Percentiles rank a stretch among this genome's conserved stretches.
Evolutionary conservation across 1,139 yeast genomes (phyloP).

Genomic region (Geotrichum phurueaensis): DNA sequence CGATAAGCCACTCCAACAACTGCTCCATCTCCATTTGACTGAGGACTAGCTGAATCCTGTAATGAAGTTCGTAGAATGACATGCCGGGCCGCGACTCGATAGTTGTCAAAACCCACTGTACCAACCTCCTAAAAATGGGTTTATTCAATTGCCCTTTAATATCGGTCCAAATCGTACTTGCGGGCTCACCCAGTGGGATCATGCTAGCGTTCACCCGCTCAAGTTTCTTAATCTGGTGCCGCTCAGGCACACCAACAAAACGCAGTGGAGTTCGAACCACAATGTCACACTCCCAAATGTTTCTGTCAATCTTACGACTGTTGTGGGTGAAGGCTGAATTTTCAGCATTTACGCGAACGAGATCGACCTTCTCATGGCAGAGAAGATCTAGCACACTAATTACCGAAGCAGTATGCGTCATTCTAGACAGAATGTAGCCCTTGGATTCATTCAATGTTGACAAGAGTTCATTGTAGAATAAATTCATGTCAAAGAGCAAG

Average conservation of each 20-base stretch:
- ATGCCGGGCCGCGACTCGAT: conserved; percentile 54
- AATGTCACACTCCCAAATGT: conserved; percentile 59
- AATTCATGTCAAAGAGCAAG: conserved; percentile 44
- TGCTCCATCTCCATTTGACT: conserved; percentile 46
- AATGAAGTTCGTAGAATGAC: conserved; percentile 35
- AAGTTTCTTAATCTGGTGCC: neutral
- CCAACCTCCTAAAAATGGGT: conserved; percentile 53
- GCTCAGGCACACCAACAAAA: conserved; percentile 16
- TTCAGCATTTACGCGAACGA: conserved; percentile 51
- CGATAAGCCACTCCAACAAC: conserved; percentile 53
- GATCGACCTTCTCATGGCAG: conserved; percentile 36
- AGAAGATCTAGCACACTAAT: conserved; percentile 48
- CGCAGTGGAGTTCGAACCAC: conserved; percentile 23
- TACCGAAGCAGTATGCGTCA: conserved; percentile 54
- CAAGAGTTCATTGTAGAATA: conserved; percentile 40
- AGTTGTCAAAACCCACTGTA: conserved; percentile 52
- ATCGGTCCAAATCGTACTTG: conserved; percentile 70
- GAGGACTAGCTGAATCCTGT: conserved; percentile 40
- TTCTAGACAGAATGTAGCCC: conserved; percentile 54
- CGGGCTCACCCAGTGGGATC: conserved; percentile 55
- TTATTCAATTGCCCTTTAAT: conserved; percentile 54
- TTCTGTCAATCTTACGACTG: conserved; percentile 56
- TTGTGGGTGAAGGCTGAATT: conserved; percentile 49
- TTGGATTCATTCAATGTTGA: conserved; percentile 40
- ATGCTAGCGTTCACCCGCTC: conserved; percentile 17